Evolutionary conservation across 768 basidiomycete genomes (phyloP).

Genomic region (Leccinum barrowsii): DNA sequence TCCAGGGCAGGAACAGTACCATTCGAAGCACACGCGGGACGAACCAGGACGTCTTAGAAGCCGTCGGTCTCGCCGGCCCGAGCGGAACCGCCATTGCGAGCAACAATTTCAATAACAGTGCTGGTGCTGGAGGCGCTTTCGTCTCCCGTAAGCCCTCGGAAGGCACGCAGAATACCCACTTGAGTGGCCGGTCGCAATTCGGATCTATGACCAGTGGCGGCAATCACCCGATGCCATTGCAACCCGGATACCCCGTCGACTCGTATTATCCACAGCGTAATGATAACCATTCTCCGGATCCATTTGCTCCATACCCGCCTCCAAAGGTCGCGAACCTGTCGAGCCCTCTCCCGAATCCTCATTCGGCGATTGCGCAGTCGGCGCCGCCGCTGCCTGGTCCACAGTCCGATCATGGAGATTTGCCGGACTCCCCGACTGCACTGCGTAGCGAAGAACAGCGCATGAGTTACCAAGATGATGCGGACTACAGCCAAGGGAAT

Average conservation of each 20-base stretch:
- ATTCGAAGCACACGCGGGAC: constrained; percentile 19
- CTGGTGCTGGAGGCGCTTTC: constrained; percentile 4
- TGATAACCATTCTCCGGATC: constrained; percentile 21
- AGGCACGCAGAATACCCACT: constrained; percentile 24
- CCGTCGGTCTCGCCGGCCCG: constrained; percentile 20
- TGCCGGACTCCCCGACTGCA: constrained; percentile 1
- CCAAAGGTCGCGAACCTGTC: not conserved
- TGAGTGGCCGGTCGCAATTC: constrained; percentile 19
- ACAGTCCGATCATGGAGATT: constrained; percentile 16
- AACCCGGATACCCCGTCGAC: constrained; percentile 26
- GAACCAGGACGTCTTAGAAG: constrained; percentile 30
- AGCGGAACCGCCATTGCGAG: not conserved
- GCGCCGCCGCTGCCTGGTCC: constrained; percentile 8
- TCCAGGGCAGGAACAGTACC: constrained; percentile 10
- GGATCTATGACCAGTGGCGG: constrained; percentile 17
- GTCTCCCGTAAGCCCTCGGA: constrained; percentile 27
- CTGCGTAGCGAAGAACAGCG: constrained; percentile 19
- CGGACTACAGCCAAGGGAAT: constrained; percentile 27
- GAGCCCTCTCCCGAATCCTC: constrained; percentile 20
- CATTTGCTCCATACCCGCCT: constrained; percentile 30
- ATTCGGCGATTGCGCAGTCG: not conserved
- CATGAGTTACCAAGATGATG: constrained; percentile 29
- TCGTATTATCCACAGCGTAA: constrained; percentile 23
- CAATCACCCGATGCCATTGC: constrained; percentile 15
- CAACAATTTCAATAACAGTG: not conserved